Percentiles rank a stretch among this genome's conserved stretches.
phyloP scores from a whole-genome alignment of 139 green algal genomes.

The Diplosphaera chodatii region DNA sequence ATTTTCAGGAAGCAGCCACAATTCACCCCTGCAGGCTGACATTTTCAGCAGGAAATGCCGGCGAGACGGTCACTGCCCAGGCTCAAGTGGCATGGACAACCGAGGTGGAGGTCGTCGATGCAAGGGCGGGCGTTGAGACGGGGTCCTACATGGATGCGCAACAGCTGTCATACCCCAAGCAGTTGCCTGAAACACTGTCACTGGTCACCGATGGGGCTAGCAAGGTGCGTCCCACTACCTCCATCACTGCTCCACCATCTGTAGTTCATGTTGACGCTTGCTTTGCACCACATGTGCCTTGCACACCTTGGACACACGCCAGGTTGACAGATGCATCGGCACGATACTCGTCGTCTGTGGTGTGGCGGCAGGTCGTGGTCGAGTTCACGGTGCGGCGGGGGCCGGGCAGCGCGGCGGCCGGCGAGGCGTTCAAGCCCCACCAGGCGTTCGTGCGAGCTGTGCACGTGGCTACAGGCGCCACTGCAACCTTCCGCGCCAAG shows the following conservation, averaged over 20 bases:
- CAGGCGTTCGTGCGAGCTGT: neutral
- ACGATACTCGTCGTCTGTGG: too few relatives aligned
- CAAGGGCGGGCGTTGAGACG: neutral
- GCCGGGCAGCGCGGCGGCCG: too few relatives aligned
- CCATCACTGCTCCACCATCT: too few relatives aligned
- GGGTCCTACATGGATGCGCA: neutral
- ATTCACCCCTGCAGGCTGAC: neutral
- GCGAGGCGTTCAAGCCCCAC: neutral
- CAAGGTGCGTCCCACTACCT: neutral
- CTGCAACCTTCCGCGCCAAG: too few relatives aligned
- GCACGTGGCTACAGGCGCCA: neutral
- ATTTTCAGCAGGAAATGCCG: neutral
- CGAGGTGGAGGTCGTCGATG: neutral
- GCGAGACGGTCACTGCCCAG: too few relatives aligned
- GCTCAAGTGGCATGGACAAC: neutral
- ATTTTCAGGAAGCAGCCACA: too few relatives aligned
- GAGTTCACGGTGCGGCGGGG: neutral
- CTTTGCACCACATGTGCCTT: too few relatives aligned
- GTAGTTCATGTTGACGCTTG: too few relatives aligned
- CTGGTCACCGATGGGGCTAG: neutral
- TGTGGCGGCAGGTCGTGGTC: neutral
- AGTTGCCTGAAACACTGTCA: neutral
- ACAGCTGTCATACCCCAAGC: neutral
- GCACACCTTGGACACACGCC: too few relatives aligned
- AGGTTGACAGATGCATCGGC: too few relatives aligned